phyloP scores from a whole-genome alignment of 768 basidiomycete genomes.

The Podaxis sp. region DNA sequence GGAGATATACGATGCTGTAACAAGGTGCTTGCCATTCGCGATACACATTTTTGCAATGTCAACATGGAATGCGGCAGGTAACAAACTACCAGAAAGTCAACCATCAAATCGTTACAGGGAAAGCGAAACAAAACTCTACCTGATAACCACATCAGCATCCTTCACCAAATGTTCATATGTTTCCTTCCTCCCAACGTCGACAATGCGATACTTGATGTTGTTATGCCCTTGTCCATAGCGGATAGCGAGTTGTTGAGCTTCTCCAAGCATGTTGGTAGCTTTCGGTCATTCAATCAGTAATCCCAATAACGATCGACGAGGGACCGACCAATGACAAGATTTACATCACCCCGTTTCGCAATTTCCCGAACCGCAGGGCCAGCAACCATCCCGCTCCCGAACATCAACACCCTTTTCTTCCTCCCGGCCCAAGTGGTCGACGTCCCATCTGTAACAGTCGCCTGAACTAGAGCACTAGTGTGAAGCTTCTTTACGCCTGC shows the following conservation, averaged over 20 bases:
- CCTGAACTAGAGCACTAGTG: background rate
- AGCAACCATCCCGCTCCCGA: constrained; percentile 96
- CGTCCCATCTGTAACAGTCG: background rate
- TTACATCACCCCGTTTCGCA: constrained; percentile 57
- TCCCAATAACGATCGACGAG: constrained; percentile 4
- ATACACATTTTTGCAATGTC: constrained; percentile 75
- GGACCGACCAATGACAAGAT: constrained; percentile 74
- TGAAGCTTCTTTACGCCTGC: constrained; percentile 14
- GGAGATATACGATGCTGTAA: constrained; percentile 92
- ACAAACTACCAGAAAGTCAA: constrained; percentile 48
- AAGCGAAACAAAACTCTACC: constrained; percentile 42
- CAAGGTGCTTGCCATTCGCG: constrained; percentile 64
- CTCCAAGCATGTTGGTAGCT: constrained; percentile 74
- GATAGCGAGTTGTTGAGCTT: constrained; percentile 50
- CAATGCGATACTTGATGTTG: constrained; percentile 53
- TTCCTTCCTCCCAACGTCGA: constrained; percentile 56
- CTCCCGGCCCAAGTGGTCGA: background rate
- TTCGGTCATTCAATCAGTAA: background rate
- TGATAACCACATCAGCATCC: constrained; percentile 78
- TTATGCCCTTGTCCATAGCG: constrained; percentile 30
- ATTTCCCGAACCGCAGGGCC: constrained; percentile 83
- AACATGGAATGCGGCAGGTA: constrained; percentile 77
- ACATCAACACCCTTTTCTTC: constrained; percentile 71
- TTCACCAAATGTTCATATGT: constrained; percentile 53
- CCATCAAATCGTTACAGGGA: background rate